phyloP scores from a whole-genome alignment of 2,329 filamentous ascomycete genomes.

The Periconia sp. region DNA sequence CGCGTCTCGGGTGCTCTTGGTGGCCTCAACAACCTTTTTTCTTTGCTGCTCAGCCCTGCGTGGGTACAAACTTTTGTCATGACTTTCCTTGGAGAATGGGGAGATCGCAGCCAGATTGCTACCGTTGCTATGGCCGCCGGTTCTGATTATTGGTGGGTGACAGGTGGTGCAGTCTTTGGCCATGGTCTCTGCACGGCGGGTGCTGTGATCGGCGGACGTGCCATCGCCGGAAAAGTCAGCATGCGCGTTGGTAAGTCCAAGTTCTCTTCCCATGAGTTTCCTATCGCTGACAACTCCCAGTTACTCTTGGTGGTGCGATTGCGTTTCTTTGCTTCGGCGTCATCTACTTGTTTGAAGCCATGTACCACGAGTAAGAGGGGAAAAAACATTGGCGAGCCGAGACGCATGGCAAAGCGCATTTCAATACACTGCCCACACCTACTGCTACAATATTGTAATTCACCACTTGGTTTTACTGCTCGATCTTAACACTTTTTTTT shows the following conservation, averaged over 20 bases:
- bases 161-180: constrained; percentile 79
- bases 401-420: constrained; percentile 25
- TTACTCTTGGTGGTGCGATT: constrained; percentile 86
- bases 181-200: constrained; percentile 89
- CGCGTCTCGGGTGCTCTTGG: constrained; percentile 54
- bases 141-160: constrained; percentile 99
- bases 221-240: constrained; percentile 91
- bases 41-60: constrained; percentile 85
- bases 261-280: not conserved
- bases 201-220: constrained; percentile 87
- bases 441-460: constrained; percentile 20
- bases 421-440: constrained; percentile 9
- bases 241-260: constrained; percentile 83
- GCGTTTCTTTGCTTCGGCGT: constrained; percentile 90
- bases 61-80: constrained; percentile 99
- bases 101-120: constrained; percentile 94
- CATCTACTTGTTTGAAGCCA: constrained; percentile 84
- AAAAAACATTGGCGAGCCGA: not conserved
- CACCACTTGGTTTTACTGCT: constrained; percentile 6
- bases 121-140: constrained; percentile 99
- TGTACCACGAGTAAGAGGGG: constrained; percentile 54
- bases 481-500: constrained; percentile 9
- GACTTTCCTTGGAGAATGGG: constrained; percentile 99
- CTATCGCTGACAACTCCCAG: constrained; percentile 52
- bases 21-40: constrained; percentile 83